Evolutionary conservation across 768 basidiomycete species (phyloP), one percentile per base, ranked within the genome.

Genomic region (Lentinus tigrinus): DNA sequence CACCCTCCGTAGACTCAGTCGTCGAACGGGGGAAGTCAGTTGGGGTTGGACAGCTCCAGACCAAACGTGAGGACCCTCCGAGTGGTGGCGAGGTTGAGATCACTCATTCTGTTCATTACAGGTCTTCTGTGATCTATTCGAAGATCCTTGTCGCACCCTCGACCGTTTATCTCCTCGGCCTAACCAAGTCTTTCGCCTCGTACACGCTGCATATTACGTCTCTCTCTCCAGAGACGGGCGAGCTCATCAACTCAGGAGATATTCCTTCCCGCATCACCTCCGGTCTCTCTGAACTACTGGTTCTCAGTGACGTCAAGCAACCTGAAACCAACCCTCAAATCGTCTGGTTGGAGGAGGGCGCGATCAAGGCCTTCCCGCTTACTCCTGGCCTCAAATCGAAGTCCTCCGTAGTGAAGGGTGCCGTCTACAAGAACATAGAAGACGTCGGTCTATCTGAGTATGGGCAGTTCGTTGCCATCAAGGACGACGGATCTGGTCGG

Each of bases 1-100:
- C 65, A 77, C 77, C 0, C 76, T 94, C 8, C 78, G 74, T 9
- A 75, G 75, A 27, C 60, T 95, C 14, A 71, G 82, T 56, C 67
- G 75, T 0, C 66, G 58, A 3, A 80, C 78, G 0, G 91, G 91
- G 1, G 74, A 81, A 9, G 71, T 75, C 1, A 68, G 73, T 24
- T 96, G 93, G 94, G 75, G 72, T 1, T 94, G 91, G 88, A 78
- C 77, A n/a, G 79, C 85, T 23, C 76, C 77, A 14, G 88, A 90
- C 66, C 80, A 85, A 48, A 80, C 78, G 91, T 92, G 65, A 63
- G 84, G 16, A 14, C 44, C 24, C 26, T 44, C 13, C 21, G 11
- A 37, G 27, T 52, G 27, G 27, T 28, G 34, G 8, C 21, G 31
- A 34, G 1, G 24, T 23, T 11, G 19, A 44, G 54, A 50, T 47